phyloP scores from a whole-genome alignment of 2,329 filamentous ascomycete species.

The Phialophora verrucosa region DNA sequence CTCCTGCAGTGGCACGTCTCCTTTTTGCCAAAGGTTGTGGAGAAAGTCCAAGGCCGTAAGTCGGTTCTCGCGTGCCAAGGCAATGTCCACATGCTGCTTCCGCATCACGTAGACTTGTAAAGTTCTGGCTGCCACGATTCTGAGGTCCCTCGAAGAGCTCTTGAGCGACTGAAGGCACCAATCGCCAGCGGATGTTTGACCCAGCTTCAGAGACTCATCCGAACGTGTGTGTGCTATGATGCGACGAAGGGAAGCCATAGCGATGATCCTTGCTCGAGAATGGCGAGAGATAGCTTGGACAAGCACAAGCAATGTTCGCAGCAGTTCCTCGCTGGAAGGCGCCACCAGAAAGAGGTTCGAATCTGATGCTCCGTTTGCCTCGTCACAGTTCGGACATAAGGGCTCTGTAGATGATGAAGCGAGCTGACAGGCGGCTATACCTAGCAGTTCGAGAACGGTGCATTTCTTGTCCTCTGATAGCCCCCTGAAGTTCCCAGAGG shows the following conservation, averaged over 20 bases:
- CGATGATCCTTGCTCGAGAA: conserved; percentile 68
- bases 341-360: background rate
- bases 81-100: conserved; percentile 53
- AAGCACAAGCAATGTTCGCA: conserved; percentile 53
- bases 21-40: conserved; percentile 72
- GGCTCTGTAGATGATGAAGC: conserved; percentile 16
- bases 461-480: conserved; percentile 59
- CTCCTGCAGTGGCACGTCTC: conserved; percentile 72
- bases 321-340: conserved; percentile 44
- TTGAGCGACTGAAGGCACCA: conserved; percentile 82
- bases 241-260: conserved; percentile 73
- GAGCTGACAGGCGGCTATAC: conserved; percentile 61
- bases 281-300: conserved; percentile 54
- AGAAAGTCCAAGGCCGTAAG: conserved; percentile 73
- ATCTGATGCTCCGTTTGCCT: conserved; percentile 26
- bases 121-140: conserved; percentile 76
- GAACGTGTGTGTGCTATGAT: conserved; percentile 71
- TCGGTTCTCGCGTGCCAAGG: conserved; percentile 67
- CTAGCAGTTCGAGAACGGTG: conserved; percentile 61
- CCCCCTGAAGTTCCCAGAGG: conserved; percentile 53
- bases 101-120: conserved; percentile 66
- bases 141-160: conserved; percentile 83
- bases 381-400: conserved; percentile 49
- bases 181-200: conserved; percentile 71
- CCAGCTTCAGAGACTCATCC: conserved; percentile 67